phyloP scores from a whole-genome alignment of 1,139 yeast species.

The Saccharomyces pastorianus region DNA sequence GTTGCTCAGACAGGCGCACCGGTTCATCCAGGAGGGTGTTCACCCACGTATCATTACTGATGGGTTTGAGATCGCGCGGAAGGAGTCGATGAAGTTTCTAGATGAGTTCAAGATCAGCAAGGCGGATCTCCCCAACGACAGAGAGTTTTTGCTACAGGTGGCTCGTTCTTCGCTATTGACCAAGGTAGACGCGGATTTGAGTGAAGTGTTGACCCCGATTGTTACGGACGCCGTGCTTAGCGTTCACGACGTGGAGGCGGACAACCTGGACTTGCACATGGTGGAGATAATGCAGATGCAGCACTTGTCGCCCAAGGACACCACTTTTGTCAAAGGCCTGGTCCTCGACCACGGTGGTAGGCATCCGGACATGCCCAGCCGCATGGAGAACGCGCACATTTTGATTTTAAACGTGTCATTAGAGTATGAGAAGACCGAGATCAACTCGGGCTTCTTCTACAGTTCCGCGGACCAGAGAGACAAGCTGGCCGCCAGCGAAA shows the following conservation, averaged over 20 bases:
- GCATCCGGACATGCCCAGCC: conserved; percentile 97
- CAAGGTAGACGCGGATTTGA: conserved; percentile 67
- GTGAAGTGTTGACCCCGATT: conserved; percentile 80
- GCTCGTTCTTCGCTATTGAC: conserved; percentile 86
- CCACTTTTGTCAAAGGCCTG: conserved; percentile 76
- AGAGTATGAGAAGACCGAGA: conserved; percentile 97
- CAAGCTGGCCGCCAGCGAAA: conserved; percentile 85
- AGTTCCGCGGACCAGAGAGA: conserved; percentile 95
- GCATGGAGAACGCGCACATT: conserved; percentile 73
- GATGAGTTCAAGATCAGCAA: conserved; percentile 46
- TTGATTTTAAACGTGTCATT: conserved; percentile 86
- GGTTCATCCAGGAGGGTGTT: conserved; percentile 86
- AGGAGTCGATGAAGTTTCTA: conserved; percentile 59
- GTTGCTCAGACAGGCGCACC: conserved; percentile 85
- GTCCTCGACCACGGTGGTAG: conserved; percentile 98
- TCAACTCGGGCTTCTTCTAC: conserved; percentile 91
- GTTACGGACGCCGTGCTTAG: conserved; percentile 93
- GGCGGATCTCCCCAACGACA: conserved; percentile 41
- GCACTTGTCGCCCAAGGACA: conserved; percentile 77
- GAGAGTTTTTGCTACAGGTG: conserved; percentile 84
- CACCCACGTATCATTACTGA: conserved; percentile 93
- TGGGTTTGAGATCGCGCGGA: conserved; percentile 88
- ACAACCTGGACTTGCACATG: conserved; percentile 83
- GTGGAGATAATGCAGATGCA: conserved; percentile 98
- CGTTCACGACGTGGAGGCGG: conserved; percentile 48